These are phyloP conservation scores for Hypoxylon subgilvum DNA, from an alignment of 495 filamentous ascomycete species.

Conservation along the genomic window DNA sequence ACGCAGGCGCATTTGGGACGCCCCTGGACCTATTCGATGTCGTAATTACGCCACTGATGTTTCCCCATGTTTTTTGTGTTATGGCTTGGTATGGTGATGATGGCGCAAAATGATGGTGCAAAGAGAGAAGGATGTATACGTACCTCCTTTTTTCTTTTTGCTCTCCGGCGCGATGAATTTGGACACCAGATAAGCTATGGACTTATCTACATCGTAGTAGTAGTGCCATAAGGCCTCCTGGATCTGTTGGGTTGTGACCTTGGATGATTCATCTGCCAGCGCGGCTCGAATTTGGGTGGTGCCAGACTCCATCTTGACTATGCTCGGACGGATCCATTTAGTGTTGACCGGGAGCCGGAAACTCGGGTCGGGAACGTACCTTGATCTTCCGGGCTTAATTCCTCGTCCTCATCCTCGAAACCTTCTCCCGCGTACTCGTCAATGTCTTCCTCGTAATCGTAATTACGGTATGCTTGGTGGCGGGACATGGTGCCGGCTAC, in stretches of 20 bases:
- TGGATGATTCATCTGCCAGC: slow-evolving; percentile 57
- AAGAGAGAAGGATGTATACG: slow-evolving; percentile 45
- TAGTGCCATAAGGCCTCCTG: slow-evolving; percentile 94
- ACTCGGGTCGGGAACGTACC: slow-evolving; percentile 43
- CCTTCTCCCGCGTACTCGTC: slow-evolving; percentile 65
- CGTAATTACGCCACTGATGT: slow-evolving; percentile 10
- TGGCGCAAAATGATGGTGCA: background rate
- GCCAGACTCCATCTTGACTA: slow-evolving; percentile 60
- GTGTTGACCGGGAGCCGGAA: slow-evolving; percentile 1
- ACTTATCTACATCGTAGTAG: slow-evolving; percentile 89
- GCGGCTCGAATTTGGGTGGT: slow-evolving; percentile 60
- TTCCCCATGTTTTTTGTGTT: slow-evolving; percentile 12
- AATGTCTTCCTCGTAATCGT: slow-evolving; percentile 66
- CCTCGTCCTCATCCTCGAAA: slow-evolving; percentile 52
- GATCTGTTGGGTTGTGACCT: slow-evolving; percentile 72
- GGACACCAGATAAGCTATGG: slow-evolving; percentile 77
- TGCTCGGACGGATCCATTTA: slow-evolving; percentile 4
- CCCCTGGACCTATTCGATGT: slow-evolving; percentile 25
- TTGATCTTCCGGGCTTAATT: slow-evolving; percentile 66
- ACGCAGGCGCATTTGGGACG: slow-evolving; percentile 15
- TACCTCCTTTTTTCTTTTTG: slow-evolving; percentile 58
- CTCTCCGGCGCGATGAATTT: slow-evolving; percentile 54
- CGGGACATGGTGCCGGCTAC: slow-evolving; percentile 60
- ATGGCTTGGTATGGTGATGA: background rate
- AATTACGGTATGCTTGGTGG: slow-evolving; percentile 63